These are phyloP conservation scores for Ploettnerulaceae sp. DNA, from an alignment of 2,329 filamentous ascomycete genomes.

Conservation along the genomic window DNA sequence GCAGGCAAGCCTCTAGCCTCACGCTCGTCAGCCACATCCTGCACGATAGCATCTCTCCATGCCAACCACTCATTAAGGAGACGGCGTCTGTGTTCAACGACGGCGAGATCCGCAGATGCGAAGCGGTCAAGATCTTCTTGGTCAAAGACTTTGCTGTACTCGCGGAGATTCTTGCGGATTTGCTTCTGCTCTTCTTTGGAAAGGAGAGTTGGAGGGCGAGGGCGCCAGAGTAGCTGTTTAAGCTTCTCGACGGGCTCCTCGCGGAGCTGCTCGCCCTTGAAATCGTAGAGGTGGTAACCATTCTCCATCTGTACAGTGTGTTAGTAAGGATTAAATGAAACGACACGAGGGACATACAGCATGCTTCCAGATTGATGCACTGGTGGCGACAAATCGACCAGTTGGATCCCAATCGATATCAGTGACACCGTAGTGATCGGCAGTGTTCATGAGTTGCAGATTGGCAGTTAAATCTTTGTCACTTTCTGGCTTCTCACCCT, in stretches of 20 bases:
- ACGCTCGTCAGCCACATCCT: constrained; percentile 68
- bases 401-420: constrained; percentile 98
- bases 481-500: constrained; percentile 88
- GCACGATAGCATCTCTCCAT: constrained; percentile 72
- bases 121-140: constrained; percentile 92
- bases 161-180: constrained; percentile 95
- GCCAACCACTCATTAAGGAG: constrained; percentile 83
- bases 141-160: constrained; percentile 93
- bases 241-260: constrained; percentile 95
- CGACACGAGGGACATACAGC: constrained; percentile 56
- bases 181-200: constrained; percentile 96
- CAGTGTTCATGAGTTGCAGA: constrained; percentile 87
- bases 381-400: constrained; percentile 88
- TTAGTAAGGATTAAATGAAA: constrained; percentile 24
- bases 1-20: constrained; percentile 60
- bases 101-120: constrained; percentile 87
- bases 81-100: constrained; percentile 80
- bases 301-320: constrained; percentile 80
- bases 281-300: constrained; percentile 97
- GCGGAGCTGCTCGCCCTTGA: constrained; percentile 81
- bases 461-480: constrained; percentile 95
- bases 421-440: constrained; percentile 95
- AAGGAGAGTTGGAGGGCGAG: constrained; percentile 84
- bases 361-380: constrained; percentile 94
- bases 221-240: constrained; percentile 95